Base-by-base conservation (phyloP, 495 filamentous ascomycete genomes). In the Sphaerosporella brunnea region DNA sequence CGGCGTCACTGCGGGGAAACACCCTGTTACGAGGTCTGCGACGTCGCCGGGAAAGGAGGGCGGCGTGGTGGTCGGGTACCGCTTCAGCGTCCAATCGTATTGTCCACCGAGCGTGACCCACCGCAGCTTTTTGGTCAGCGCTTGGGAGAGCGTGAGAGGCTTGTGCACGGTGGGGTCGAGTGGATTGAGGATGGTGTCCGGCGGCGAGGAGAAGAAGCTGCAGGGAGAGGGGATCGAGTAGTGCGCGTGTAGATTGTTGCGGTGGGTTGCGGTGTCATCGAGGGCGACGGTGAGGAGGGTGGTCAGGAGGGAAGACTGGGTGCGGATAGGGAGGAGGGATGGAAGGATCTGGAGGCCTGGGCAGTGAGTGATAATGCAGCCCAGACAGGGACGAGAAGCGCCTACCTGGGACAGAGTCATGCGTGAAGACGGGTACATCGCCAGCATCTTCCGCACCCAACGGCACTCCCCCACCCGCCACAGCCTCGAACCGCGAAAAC, bases 81-180 rank as follows among this genome's bases (percentile, higher is more conserved):
- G 64, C 56, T 92, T 85, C 28, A 71, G 68, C 2, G 84, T 87
- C 88, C 88, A 94, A 63, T 96, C 80, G 64, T 96, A 93, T 57
- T 95, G 86, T 0, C 83, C 85, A 23, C 88, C 90, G 9, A 96
- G 70, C 4, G 88, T 94, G 11, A 93, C 72, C 90, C 88, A 95
- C 37, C 84, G 82, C 4, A 95, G 73, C 49, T 82, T 87, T 51
- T 78, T 79, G 26, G 77, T 68, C 2, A 94, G 66, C 35, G 80
- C 69, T 48, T 71, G 73, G 26, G 71, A 66, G 39, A 83, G 66
- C 11, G 73, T 67, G 4, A 95, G 63, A 1, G 80, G 69, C 36
- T 76, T 79, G 64, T 94, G 85, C 3, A 78, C 60, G 0, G 78
- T 66, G 59, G 87, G 74, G n/a, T n/a, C n/a, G 44, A 79, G 77